These are phyloP conservation scores for Xylaria sp. DNA, from an alignment of 2,329 filamentous ascomycete species.

Conservation along the genomic window DNA sequence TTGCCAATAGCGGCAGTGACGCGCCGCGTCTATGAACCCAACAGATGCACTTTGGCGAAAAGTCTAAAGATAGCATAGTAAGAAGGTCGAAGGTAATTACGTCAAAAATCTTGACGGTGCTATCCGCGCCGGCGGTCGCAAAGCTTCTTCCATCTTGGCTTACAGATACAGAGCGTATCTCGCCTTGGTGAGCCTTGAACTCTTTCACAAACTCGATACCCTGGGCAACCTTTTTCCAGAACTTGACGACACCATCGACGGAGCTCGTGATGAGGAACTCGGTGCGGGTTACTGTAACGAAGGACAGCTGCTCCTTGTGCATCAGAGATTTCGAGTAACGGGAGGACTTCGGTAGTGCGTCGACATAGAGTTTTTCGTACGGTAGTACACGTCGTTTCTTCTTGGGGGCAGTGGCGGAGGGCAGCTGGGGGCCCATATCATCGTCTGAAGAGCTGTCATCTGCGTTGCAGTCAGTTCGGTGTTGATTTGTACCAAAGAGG, in stretches of 20 bases:
- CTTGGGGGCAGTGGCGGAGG: slow-evolving; percentile 80
- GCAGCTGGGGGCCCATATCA: slow-evolving; percentile 92
- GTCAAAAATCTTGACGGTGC: slow-evolving; percentile 82
- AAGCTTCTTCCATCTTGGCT: slow-evolving; percentile 94
- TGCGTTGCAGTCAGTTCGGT: slow-evolving; percentile 42
- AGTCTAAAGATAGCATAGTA: slow-evolving; percentile 81
- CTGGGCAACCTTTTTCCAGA: slow-evolving; percentile 95
- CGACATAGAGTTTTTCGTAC: slow-evolving; percentile 94
- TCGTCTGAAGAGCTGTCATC: slow-evolving; percentile 76
- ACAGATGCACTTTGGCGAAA: slow-evolving; percentile 80
- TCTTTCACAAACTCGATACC: slow-evolving; percentile 99
- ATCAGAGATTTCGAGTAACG: slow-evolving; percentile 97
- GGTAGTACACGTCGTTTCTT: slow-evolving; percentile 92
- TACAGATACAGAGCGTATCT: slow-evolving; percentile 83
- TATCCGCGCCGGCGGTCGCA: slow-evolving; percentile 84
- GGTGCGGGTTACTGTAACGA: slow-evolving; percentile 89
- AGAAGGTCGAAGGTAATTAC: slow-evolving; percentile 89
- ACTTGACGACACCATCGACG: slow-evolving; percentile 95
- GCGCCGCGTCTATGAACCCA: slow-evolving; percentile 91
- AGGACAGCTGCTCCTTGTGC: slow-evolving; percentile 95
- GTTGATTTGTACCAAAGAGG: slow-evolving; percentile 1
- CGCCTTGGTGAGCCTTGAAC: slow-evolving; percentile 88
- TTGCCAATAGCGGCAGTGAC: slow-evolving; percentile 85
- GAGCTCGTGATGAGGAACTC: slow-evolving; percentile 97
- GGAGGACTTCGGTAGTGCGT: slow-evolving; percentile 81